Percentiles rank a stretch among this genome's conserved stretches.
Evolutionary conservation across 306 rosid species (phyloP).

Genomic region (Malus fusca): DNA sequence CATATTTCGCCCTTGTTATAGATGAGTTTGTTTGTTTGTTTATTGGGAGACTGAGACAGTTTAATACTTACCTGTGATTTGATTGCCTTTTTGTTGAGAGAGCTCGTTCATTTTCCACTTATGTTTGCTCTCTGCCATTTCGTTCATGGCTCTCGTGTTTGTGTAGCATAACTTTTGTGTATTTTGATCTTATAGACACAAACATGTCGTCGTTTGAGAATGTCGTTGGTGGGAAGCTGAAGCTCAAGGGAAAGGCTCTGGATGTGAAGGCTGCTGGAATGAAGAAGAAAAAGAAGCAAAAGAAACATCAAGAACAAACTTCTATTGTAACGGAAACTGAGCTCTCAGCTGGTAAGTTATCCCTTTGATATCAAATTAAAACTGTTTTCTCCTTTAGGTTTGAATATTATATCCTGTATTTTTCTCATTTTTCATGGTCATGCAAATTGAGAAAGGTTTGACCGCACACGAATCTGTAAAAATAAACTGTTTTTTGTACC

Average conservation of each 20-base stretch:
- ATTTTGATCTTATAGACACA: slow-evolving; percentile 7
- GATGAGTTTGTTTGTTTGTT: not conserved
- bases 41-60: not conserved
- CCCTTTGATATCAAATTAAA: not conserved
- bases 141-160: not conserved
- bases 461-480: not conserved
- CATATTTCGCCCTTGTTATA: too few relatives aligned
- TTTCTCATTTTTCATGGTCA: not conserved
- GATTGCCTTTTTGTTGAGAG: too few relatives aligned
- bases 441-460: not conserved
- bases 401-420: not conserved
- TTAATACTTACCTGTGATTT: too few relatives aligned
- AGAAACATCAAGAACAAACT: slow-evolving; percentile 45
- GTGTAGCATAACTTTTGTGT: not conserved
- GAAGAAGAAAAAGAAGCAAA: slow-evolving; percentile 82
- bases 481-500: too few relatives aligned
- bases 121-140: not conserved
- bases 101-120: not conserved
- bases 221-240: slow-evolving; percentile 87
- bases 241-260: slow-evolving; percentile 98
- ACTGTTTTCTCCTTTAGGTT: not conserved
- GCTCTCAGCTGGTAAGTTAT: slow-evolving; percentile 43
- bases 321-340: slow-evolving; percentile 43
- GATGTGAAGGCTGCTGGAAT: slow-evolving; percentile 86
- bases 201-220: slow-evolving; percentile 72